A percentile compares a stretch with the other conserved stretches of the same genome.
phyloP scores from a whole-genome alignment of 495 filamentous ascomycete species.

The Lasiosphaeria hispida region DNA sequence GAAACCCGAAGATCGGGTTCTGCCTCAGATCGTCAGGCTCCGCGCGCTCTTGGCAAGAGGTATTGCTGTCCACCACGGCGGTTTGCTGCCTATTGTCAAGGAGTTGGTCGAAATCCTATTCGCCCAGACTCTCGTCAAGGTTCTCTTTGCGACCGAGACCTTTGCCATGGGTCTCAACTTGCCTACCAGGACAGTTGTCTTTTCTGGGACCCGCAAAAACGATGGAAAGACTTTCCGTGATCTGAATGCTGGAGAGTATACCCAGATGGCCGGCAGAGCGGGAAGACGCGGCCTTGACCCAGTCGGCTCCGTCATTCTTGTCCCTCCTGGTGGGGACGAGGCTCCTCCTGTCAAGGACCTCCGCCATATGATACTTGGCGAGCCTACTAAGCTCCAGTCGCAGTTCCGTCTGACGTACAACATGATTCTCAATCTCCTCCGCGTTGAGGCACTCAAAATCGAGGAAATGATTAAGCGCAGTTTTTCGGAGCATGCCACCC shows the following conservation, averaged over 20 bases:
- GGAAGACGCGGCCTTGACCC: constrained; percentile 89
- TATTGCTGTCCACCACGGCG: constrained; percentile 95
- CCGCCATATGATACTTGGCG: constrained; percentile 90
- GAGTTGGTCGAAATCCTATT: constrained; percentile 97
- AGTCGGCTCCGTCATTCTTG: constrained; percentile 91
- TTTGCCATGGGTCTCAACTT: constrained; percentile 98
- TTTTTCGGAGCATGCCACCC: constrained; percentile 98
- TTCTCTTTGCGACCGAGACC: constrained; percentile 95
- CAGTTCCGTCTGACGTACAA: constrained; percentile 98
- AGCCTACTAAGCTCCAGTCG: constrained; percentile 90
- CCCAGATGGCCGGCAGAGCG: constrained; percentile 96
- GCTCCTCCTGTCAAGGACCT: constrained; percentile 80
- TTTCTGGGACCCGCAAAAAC: constrained; percentile 95
- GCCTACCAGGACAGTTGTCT: constrained; percentile 93
- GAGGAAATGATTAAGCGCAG: constrained; percentile 99
- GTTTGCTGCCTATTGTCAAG: constrained; percentile 93
- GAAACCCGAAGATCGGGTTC: constrained; percentile 81
- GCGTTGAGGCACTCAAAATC: constrained; percentile 95
- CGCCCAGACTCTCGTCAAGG: constrained; percentile 89
- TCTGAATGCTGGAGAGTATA: constrained; percentile 92
- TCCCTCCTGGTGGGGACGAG: constrained; percentile 73
- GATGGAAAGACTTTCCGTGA: constrained; percentile 90
- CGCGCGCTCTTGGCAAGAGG: constrained; percentile 83
- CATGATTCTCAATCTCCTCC: constrained; percentile 95
- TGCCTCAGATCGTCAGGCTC: constrained; percentile 87